These are phyloP conservation scores for Tetracladium maxilliforme DNA, from an alignment of 2,329 filamentous ascomycete species.

Conservation along the genomic window DNA sequence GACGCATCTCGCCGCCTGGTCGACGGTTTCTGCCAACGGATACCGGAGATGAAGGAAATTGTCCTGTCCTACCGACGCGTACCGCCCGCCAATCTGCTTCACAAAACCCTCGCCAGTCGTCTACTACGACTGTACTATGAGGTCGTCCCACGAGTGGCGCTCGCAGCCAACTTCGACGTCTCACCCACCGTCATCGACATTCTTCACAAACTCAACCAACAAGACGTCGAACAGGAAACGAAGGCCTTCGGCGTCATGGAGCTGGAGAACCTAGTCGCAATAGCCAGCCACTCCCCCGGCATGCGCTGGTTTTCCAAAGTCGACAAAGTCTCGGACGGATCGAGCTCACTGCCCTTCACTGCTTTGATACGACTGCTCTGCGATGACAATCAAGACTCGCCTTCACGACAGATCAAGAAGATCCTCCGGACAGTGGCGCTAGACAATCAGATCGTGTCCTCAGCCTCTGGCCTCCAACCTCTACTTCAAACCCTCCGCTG, in stretches of 20 bases:
- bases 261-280: slow-evolving; percentile 65
- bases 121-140: slow-evolving; percentile 77
- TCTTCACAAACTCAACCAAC: slow-evolving; percentile 44
- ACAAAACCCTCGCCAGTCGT: slow-evolving; percentile 65
- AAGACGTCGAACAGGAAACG: slow-evolving; percentile 23
- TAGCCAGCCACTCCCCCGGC: slow-evolving; percentile 65
- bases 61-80: slow-evolving; percentile 60
- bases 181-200: slow-evolving; percentile 60
- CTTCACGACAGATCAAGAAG: slow-evolving; percentile 32
- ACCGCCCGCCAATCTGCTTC: slow-evolving; percentile 52
- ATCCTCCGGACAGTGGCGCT: slow-evolving; percentile 45
- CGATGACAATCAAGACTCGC: slow-evolving; percentile 29
- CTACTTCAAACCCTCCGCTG: slow-evolving; percentile 23
- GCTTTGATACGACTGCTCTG: slow-evolving; percentile 47
- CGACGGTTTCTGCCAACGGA: slow-evolving; percentile 62
- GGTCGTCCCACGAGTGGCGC: slow-evolving; percentile 61
- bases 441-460: slow-evolving; percentile 49
- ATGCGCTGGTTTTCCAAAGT: slow-evolving; percentile 84
- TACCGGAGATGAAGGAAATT: slow-evolving; percentile 70
- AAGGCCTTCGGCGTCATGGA: slow-evolving; percentile 52
- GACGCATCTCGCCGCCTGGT: slow-evolving; percentile 53
- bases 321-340: slow-evolving; percentile 40
- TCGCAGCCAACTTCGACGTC: slow-evolving; percentile 79
- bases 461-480: slow-evolving; percentile 27
- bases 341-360: slow-evolving; percentile 56